These are phyloP conservation scores for Solanum pinnatisectum DNA, from an alignment of 257 asterid genomes.

Conservation along the genomic window DNA sequence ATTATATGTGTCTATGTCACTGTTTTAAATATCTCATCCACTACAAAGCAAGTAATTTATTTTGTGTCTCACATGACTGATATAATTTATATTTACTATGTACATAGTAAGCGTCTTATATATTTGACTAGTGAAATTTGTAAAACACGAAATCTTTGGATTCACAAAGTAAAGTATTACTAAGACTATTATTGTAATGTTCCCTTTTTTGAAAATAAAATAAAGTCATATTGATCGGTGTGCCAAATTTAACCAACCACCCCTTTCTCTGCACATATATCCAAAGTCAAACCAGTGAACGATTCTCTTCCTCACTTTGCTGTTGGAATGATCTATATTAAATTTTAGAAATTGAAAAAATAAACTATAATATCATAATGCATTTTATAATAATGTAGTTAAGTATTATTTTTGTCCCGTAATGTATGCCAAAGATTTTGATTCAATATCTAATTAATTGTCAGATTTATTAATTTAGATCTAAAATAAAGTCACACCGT, in stretches of 20 bases:
- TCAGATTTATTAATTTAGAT: not conserved
- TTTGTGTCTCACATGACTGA: not conserved
- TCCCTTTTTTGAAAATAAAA: not conserved
- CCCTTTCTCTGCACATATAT: not conserved
- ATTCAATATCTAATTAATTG: not conserved
- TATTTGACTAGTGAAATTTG: not conserved
- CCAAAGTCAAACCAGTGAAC: not conserved
- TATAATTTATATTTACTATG: not conserved
- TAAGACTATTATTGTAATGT: not conserved
- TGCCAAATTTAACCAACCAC: not conserved
- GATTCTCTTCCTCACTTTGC: not conserved
- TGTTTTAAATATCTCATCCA: too few species aligned
- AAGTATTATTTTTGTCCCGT: not conserved
- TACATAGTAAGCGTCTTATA: not conserved
- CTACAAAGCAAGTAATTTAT: too few species aligned
- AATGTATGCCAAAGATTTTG: not conserved
- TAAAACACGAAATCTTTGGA: not conserved
- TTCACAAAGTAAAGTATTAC: not conserved
- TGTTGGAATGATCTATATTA: not conserved
- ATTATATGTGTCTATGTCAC: not conserved
- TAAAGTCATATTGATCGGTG: not conserved
- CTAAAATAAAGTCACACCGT: not conserved
- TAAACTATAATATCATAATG: not conserved
- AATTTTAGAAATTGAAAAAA: not conserved
- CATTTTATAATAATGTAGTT: not conserved